Base-by-base conservation (phyloP, 176 grass and related monocot species). In the Carex myosuroides region DNA sequence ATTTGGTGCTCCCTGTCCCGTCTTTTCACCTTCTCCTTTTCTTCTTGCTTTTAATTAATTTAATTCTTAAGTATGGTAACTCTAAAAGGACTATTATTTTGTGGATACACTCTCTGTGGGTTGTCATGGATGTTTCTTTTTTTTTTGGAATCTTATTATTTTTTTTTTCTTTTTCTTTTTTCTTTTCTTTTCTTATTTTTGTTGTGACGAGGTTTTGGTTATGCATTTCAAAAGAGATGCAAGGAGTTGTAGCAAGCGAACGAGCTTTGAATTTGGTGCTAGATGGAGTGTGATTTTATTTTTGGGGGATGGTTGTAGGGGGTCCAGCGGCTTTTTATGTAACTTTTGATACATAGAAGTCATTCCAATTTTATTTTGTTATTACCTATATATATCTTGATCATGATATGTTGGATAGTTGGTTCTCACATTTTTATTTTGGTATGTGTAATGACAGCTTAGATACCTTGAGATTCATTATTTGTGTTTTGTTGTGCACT, bases 41-140 rank as follows among this genome's bases (percentile, higher is more conserved):
- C 66, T 84, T 87, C 72, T 84, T 80, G 24, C 42, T 87, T 83
- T 90, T 68, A 86, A 86, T 86, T 79, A 80, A 69, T 86, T 86
- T 86, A 86, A 80, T 80, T 65, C 65, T 68, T 54, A 68, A 86
- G 74, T 68, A 60, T 3, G 58, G 84, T 86, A 80, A 86, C 54
- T 64, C 64, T 2, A 63, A 83, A 83, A 54, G 81, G n/a, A 66
- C 64, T 86, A 70, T 80, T 79, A 81, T 76, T 86, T 86, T 86
- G 85, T 86, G 85, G 85, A 86, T 86, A 86, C 55, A 54, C 79
- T 58, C 79, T 29, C 8, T 48, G 26, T 44, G 62, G 84, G 85
- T 63, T 81, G 60, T 61, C 35, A 68, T 79, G 84, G 73, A 78
- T 65, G 57, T 85, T 85, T 62, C 17, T 85, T 85, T 78, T 81